A percentile compares a stretch with the other conserved stretches of the same genome.
Conservation (phyloP, 1,139 yeast genomes). For the Lodderomyces jiufengensis region DNA sequence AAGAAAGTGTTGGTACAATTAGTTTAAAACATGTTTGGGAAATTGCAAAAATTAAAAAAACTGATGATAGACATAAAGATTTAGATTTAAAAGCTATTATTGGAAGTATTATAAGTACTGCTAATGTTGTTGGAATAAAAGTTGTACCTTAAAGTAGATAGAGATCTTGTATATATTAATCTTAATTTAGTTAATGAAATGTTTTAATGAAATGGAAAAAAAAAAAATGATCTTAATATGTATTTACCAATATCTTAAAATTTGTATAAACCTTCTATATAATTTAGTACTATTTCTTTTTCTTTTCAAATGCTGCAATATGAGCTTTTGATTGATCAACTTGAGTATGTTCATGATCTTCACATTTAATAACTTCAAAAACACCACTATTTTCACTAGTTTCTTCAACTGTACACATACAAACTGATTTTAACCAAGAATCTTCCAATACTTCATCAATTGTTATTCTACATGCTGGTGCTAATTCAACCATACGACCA, state of each 20-base stretch:
- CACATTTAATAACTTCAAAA: slow-evolving; percentile 36
- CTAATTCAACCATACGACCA: slow-evolving; percentile 72
- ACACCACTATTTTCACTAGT: slow-evolving; percentile 28
- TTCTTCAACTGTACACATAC: slow-evolving; percentile 64
- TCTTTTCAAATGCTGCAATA: slow-evolving; percentile 86
- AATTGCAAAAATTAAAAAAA: slow-evolving; percentile 89
- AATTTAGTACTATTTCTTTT: slow-evolving; percentile 45
- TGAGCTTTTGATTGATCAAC: slow-evolving; percentile 95
- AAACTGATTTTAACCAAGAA: slow-evolving; percentile 64
- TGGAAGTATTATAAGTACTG: slow-evolving; percentile 82
- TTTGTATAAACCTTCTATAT: too few species aligned
- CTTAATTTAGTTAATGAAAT: not conserved
- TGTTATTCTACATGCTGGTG: slow-evolving; percentile 83
- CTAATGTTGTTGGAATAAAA: slow-evolving; percentile 79
- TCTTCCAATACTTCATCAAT: slow-evolving; percentile 82
- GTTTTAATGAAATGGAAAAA: not conserved
- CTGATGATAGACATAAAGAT: slow-evolving; percentile 74
- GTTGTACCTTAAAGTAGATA: slow-evolving; percentile 54
- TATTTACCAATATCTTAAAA: too few species aligned
- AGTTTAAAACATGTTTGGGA: slow-evolving; percentile 90
- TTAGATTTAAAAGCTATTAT: slow-evolving; percentile 73
- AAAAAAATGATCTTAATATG: slow-evolving; percentile 1
- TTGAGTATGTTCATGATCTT: slow-evolving; percentile 76
- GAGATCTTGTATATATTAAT: slow-evolving; percentile 11
- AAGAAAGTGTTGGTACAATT: slow-evolving; percentile 60